Evolutionary conservation across 2,329 filamentous ascomycete genomes (phyloP).

Genomic region (Nectriaceae sp.): DNA sequence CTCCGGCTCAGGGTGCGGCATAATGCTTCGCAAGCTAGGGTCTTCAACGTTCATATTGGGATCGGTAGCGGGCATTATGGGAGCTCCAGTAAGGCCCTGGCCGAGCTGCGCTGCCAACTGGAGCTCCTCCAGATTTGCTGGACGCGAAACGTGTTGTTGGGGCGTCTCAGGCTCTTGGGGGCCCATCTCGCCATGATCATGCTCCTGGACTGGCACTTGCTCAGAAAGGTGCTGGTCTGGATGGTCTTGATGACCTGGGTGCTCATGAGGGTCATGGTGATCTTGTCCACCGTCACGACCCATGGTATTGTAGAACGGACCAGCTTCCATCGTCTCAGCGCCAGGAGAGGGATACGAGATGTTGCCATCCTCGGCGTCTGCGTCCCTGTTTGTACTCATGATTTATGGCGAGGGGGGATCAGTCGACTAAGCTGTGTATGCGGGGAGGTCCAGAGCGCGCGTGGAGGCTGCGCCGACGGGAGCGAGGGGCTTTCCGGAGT

Average conservation of each 20-base stretch:
- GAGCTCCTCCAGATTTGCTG: slow-evolving; percentile 55
- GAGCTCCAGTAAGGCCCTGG: slow-evolving; percentile 50
- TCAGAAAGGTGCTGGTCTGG: slow-evolving; percentile 30
- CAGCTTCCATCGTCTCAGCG: slow-evolving; percentile 44
- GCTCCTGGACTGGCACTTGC: slow-evolving; percentile 30
- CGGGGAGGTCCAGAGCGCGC: too few species aligned
- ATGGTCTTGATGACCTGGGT: slow-evolving; percentile 8
- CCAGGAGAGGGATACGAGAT: slow-evolving; percentile 50
- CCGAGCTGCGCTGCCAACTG: slow-evolving; percentile 61
- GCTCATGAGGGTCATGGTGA: slow-evolving; percentile 27
- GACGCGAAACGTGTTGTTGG: slow-evolving; percentile 43
- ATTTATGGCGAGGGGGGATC: slow-evolving; percentile 1
- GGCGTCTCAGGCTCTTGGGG: slow-evolving; percentile 38
- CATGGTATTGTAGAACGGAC: slow-evolving; percentile 46
- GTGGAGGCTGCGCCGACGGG: too few species aligned
- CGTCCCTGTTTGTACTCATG: slow-evolving; percentile 39
- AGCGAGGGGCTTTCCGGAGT: too few species aligned
- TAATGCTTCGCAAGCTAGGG: slow-evolving; percentile 43
- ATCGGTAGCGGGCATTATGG: slow-evolving; percentile 52
- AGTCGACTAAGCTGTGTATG: slow-evolving; percentile 7
- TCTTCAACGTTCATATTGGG: slow-evolving; percentile 47
- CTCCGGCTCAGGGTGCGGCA: slow-evolving; percentile 44
- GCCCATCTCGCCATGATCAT: slow-evolving; percentile 32
- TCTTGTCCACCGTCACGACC: slow-evolving; percentile 35
- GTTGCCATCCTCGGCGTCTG: slow-evolving; percentile 37